Evolutionary conservation across 495 filamentous ascomycete genomes (phyloP), one percentile per base, ranked within the genome.

Genomic region (Lentithecium fluviatile): DNA sequence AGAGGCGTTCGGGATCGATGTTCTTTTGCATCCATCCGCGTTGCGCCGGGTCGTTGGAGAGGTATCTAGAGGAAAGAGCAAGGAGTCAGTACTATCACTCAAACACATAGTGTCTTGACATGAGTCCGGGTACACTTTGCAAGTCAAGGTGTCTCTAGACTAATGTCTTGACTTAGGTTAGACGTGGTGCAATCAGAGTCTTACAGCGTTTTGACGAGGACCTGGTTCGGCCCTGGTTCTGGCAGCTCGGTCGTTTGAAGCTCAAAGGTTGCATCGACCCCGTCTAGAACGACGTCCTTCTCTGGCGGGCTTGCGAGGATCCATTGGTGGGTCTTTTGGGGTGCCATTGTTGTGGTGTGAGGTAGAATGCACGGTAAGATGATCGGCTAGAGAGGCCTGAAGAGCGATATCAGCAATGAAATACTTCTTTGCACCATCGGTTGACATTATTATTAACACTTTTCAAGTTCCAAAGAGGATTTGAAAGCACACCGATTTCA

Each of bases 1-100:
- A 91, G 13, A 85, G 86, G 36, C 86, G 73, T 2, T 64, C 69
- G 1, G 69, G 65, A 32, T 73, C 63, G 8, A 78, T 45, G 77
- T 77, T 65, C 83, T 82, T 63, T 76, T 80, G 51, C 52, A 94
- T 78, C 89, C 88, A 91, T 61, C 83, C 82, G 58, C 89, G 80
- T 83, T 91, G 89, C n/a, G 88, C 86, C 0, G 88, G 88, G 73
- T 93, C 88, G 63, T 89, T 82, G n/a, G 85, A 88, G 64, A 90
- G 75, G 72, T 88, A 89, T 32, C 29, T 32, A 32, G 29, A 32
- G 29, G 29, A 32, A 4, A 32, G 52, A 86, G 76, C 6, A 6
- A 19, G 42, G 4, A 5, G 20, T 17, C 13, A 17, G 42, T 21
- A 13, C 20, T 45, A 13, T 21, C 15, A 15, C 13, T 32, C 10